Evolutionary conservation across 148 eudicot species (phyloP).

Genomic region (Rhododendron henanense): DNA sequence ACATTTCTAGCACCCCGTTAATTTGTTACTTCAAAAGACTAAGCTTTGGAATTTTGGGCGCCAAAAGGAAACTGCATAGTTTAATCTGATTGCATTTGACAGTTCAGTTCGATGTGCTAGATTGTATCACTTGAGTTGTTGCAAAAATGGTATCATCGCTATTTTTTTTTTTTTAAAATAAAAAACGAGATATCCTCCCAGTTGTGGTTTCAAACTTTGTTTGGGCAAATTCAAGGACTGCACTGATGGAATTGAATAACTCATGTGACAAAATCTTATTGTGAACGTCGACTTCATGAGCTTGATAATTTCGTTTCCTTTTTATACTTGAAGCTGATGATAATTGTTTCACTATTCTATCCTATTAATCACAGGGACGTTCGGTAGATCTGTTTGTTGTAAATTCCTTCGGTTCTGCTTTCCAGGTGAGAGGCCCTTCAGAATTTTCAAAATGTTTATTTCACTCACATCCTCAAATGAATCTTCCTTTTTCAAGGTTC

Average conservation of each 20-base stretch:
- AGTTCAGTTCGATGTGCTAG: neutral
- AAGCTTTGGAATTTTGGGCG: neutral
- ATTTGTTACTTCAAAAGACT: neutral
- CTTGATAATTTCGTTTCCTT: neutral
- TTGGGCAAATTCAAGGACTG: neutral
- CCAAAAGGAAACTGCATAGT: neutral
- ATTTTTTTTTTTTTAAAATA: neutral
- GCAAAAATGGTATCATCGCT: neutral
- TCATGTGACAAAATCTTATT: neutral
- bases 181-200: neutral
- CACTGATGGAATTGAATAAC: neutral
- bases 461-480: neutral
- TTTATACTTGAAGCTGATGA: constrained; percentile 17
- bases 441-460: neutral
- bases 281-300: neutral
- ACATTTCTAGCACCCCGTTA: neutral
- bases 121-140: neutral
- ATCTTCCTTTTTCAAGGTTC: neutral
- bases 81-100: neutral
- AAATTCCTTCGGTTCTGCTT: constrained; percentile 98
- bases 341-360: neutral
- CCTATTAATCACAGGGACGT: constrained; percentile 51
- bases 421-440: constrained; percentile 56
- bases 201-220: neutral
- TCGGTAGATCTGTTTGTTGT: constrained; percentile 90